Evolutionary conservation across 208 protist genomes (phyloP), one percentile per base, ranked within the genome.

Genomic region (Angomonas desouzai): DNA sequence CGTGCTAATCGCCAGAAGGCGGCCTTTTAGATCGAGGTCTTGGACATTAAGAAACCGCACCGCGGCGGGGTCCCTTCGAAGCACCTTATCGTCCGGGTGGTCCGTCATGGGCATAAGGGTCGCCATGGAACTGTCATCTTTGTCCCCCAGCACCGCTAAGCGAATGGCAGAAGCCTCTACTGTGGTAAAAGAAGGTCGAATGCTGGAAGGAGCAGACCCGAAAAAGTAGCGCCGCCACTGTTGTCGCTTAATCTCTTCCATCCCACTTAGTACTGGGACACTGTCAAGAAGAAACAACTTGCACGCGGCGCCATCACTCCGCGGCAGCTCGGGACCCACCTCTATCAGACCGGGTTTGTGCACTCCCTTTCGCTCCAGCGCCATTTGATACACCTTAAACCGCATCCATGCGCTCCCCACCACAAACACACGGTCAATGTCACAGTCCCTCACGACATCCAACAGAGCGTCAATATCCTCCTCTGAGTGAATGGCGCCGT

Each of bases 161-260:
- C 78, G 77, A 49, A 86, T 62, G 53, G 66, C 53, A 30, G 69
- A 36, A 9, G 58, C 49, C 28, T 79, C 70, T 20, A 87, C 27
- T 16, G 64, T 76, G 18, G 87, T 48, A 11, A 77, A 63, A 7
- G 69, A 71, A 23, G 85, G 81, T 59, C 59, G 63, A 51, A 92
- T 56, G 3, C 71, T 56, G 0, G 77, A 83, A 4, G 69, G 75
- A 9, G 61, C 56, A 13, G 74, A 83, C 23, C 81, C 85, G 27
- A 81, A 83, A 70, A 92, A 88, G 74, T 92, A 88, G 36, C 72
- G 76, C 58, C 81, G 59, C 82, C 85, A 92, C 22, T 74, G 67
- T 62, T 81, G 77, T 3, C 74, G 67, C 47, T 61, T 68, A 64
- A 58, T 33, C 10, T 58, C 36, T 6, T 40, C 36, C 58, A 53